Evolutionary conservation across 192 early-diverging fungal genomes (phyloP).

Genomic region (Entomortierella parvispora): DNA sequence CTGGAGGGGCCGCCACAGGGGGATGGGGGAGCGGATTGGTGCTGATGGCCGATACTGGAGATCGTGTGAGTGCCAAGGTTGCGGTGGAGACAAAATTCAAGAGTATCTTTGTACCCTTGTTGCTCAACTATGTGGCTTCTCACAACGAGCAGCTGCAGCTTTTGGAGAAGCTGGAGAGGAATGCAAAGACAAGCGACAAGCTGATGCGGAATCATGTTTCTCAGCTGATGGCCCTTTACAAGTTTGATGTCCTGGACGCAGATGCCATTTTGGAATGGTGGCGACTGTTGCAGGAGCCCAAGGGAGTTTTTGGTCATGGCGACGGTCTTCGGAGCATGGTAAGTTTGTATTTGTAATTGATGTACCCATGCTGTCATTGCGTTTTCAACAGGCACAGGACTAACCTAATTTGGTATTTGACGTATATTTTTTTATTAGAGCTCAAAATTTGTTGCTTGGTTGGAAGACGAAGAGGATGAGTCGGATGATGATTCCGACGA

Average conservation of each 20-base stretch:
- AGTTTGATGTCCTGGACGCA: conserved; percentile 48
- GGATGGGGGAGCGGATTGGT: conserved; percentile 33
- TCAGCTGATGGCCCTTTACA: conserved; percentile 43
- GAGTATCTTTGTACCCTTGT: conserved; percentile 31
- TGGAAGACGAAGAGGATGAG: conserved; percentile 42
- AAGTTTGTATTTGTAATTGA: conserved; percentile 14
- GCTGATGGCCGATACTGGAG: conserved; percentile 15
- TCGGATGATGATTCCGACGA: conserved; percentile 20
- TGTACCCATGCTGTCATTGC: background rate
- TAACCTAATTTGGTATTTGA: background rate
- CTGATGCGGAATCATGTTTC: conserved; percentile 31
- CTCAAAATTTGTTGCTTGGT: conserved; percentile 52
- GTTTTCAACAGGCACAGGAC: too few species aligned
- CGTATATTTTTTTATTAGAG: conserved; percentile 18
- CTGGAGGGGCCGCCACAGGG: conserved; percentile 31
- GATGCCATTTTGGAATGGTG: conserved; percentile 50
- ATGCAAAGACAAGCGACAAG: conserved; percentile 17
- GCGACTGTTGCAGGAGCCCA: conserved; percentile 36
- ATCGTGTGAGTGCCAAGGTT: conserved; percentile 31
- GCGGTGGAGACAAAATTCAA: conserved; percentile 41
- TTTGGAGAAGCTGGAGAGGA: conserved; percentile 36
- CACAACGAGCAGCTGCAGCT: conserved; percentile 35
- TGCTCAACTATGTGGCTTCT: conserved; percentile 40
- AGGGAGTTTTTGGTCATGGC: conserved; percentile 37
- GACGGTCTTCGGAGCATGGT: conserved; percentile 46